Evolutionary conservation across 768 basidiomycete species (phyloP), one percentile per base, ranked within the genome.

Genomic region (Cubamyces sp.): DNA sequence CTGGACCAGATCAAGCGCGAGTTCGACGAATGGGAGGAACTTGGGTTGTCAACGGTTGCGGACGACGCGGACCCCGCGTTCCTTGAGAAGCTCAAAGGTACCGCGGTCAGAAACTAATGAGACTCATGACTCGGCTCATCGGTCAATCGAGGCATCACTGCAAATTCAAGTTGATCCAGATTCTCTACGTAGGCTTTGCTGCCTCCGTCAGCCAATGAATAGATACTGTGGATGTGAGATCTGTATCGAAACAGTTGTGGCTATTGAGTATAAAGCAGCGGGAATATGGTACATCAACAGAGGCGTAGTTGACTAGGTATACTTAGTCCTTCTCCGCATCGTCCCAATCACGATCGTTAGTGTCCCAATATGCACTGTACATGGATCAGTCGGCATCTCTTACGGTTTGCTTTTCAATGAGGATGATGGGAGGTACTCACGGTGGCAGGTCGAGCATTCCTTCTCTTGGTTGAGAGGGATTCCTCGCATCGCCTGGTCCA

Each of bases 1-100:
- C 26, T 60, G 3, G 21, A n/a, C 7, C 52, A 45, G 42, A 30
- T 60, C 34, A 21, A 53, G 51, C 18, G 30, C 28, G 59, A 60
- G 59, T 9, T 60, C 30, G 51, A 53, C 11, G 52, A 60, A 28
- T 60, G 58, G 58, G 45, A 60, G 50, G 58, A 60, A 3, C 41
- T 60, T 3, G 41, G 37, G 45, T 15, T 54, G 11, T 60, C 59
- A 0, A 47, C 41, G 51, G 39, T 30, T 15, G 59, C 59, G 37
- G 52, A 60, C 28, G 59, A 60, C 34, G 58, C 58, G 23, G 57
- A 58, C 11, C 23, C 48, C 3, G 26, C 14, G 14, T 49, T 49
- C 48, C 1, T 49, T 6, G 23, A 23, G 14, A 26, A 49, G 12
- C 48, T 49, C 14, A 49, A 23, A 15, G 48, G 48, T 28, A 28